Evolutionary conservation across 1,284 basidiomycete species (phyloP), one percentile per base, ranked within the genome.

Genomic region (Cronartium quercuum): DNA sequence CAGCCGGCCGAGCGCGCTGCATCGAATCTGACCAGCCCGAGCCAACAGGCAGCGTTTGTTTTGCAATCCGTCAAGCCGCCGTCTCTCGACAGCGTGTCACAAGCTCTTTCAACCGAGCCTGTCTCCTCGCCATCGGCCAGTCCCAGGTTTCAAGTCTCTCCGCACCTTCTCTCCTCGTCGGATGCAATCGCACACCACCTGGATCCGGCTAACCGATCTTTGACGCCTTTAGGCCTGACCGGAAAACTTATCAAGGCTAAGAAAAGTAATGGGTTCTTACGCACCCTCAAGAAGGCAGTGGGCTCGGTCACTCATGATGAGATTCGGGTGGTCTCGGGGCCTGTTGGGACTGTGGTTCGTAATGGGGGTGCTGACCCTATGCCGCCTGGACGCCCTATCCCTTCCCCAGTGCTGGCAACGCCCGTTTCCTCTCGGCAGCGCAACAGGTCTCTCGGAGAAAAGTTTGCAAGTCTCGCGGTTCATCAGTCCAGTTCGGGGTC

Each of bases 301-400:
- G 58, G 58, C 29, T 61, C 58, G 18, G 58, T 37, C 2, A 35
- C 58, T 37, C 24, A 61, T 37, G 58, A 61, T 35, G 58, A 61
- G 6, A 6, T 35, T 37, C 24, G 35, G 29, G 15, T 29, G 37
- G 58, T 61, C 6, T 61, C 58, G 4, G 58, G 58, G 15, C 58
- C 58, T 4, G 35, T 61, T 18, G 58, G 58, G 37, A 15, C 18
- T 21, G 58, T 61, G 13, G 6, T 61, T 18, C 24, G 58, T 21
- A 61, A 61, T 61, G 58, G 58, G 7, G 58, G 58, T 34, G 58
- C 58, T 18, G 58, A 61, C 37, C 58, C 58, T 34, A 61, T 61
- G 58, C 58, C 58, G 9, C 18, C 35, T 61, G 35, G 24, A 34
- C 18, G 24, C 15, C 58, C 58, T 6, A 9, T 61, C 29, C 51